Evolutionary conservation across 2,329 filamentous ascomycete genomes (phyloP).

Genomic region (Pyrenophora seminiperda): DNA sequence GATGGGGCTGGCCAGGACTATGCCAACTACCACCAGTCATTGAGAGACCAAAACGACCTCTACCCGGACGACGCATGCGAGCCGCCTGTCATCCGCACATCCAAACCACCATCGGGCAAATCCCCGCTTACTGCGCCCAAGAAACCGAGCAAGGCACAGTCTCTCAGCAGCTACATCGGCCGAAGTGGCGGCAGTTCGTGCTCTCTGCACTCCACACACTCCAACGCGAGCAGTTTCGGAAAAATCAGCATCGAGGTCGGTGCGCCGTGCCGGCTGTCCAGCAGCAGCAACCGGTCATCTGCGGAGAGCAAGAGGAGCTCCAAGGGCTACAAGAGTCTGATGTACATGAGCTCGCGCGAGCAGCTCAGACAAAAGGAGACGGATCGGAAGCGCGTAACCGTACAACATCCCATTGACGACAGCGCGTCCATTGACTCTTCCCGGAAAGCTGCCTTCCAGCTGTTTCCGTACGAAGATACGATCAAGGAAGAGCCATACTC

Average conservation of each 20-base stretch:
- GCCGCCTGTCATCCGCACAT: constrained; percentile 77
- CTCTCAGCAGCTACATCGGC: constrained; percentile 66
- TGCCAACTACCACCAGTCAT: constrained; percentile 64
- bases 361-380: constrained; percentile 65
- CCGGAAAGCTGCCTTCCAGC: constrained; percentile 30
- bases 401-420: constrained; percentile 49
- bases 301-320: constrained; percentile 44
- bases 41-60: constrained; percentile 55
- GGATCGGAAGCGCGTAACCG: constrained; percentile 63
- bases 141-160: constrained; percentile 47
- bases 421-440: constrained; percentile 34
- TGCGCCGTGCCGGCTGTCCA: constrained; percentile 32
- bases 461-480: constrained; percentile 43
- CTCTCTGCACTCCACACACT: constrained; percentile 45
- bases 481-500: constrained; percentile 45
- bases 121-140: constrained; percentile 70
- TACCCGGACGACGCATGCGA: constrained; percentile 63
- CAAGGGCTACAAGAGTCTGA: constrained; percentile 60
- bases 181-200: constrained; percentile 41
- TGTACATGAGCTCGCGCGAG: constrained; percentile 77
- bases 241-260: constrained; percentile 50
- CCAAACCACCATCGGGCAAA: constrained; percentile 78
- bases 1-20: constrained; percentile 68
- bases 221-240: constrained; percentile 44
- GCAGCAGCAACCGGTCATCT: constrained; percentile 42